Percentiles rank a stretch among this genome's conserved stretches.
Conservation (phyloP, 306 rosid species). For the Casuarina glauca region DNA sequence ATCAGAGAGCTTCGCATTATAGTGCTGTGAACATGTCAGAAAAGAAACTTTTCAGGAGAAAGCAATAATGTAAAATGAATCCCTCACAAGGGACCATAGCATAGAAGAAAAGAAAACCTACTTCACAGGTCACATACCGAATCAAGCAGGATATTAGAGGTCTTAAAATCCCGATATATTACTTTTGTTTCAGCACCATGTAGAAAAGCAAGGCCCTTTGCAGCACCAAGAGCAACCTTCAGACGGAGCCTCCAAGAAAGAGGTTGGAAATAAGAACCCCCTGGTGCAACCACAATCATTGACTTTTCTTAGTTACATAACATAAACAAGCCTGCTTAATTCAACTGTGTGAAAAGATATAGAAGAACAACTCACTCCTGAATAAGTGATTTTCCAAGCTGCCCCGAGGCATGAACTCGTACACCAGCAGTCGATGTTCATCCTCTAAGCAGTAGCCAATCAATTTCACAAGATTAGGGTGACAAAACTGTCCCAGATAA, state of each 20-base stretch:
- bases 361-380: conserved; percentile 45
- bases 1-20: conserved; percentile 65
- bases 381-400: conserved; percentile 75
- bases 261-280: conserved; percentile 71
- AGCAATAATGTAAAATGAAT: neutral
- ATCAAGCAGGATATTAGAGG: conserved; percentile 65
- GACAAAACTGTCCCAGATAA: conserved; percentile 60
- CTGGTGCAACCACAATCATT: conserved; percentile 32
- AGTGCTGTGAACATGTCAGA: conserved; percentile 38
- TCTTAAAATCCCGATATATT: conserved; percentile 65
- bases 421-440: conserved; percentile 58
- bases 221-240: conserved; percentile 73
- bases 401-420: conserved; percentile 71
- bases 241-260: conserved; percentile 69
- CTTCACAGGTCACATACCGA: conserved; percentile 42
- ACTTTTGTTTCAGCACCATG: conserved; percentile 56
- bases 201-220: conserved; percentile 72
- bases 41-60: conserved; percentile 13
- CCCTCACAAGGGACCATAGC: conserved; percentile 2
- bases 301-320: neutral
- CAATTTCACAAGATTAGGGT: conserved; percentile 67
- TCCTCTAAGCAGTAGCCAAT: conserved; percentile 66
- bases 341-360: conserved; percentile 1
- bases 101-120: conserved; percentile 9
- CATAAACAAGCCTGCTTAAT: conserved; percentile 5